These are phyloP conservation scores for Neurospora cerealis DNA, from an alignment of 495 filamentous ascomycete species.

Conservation along the genomic window DNA sequence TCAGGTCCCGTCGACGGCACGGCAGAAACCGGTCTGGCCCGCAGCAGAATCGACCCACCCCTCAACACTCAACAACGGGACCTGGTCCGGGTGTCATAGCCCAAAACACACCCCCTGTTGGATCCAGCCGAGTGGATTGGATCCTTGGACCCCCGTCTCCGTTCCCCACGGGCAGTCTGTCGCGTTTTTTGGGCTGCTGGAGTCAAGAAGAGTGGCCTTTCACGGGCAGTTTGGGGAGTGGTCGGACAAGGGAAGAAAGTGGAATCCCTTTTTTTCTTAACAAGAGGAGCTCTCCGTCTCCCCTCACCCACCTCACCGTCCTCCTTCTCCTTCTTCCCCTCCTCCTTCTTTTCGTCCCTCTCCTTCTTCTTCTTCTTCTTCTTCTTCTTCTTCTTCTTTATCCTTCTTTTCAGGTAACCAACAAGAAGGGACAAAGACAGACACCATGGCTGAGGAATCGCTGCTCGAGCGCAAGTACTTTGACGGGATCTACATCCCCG, in stretches of 20 bases:
- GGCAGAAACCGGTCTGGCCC: constrained; percentile 8
- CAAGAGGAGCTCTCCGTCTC: neutral
- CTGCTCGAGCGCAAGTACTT: constrained; percentile 37
- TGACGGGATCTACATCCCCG: constrained; percentile 75
- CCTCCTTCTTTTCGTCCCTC: neutral
- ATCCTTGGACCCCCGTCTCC: neutral
- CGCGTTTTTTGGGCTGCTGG: neutral
- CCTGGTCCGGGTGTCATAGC: neutral
- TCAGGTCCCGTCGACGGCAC: neutral
- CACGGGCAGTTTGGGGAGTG: neutral
- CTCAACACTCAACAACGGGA: neutral
- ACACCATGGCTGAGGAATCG: constrained; percentile 17
- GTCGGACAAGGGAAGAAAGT: neutral
- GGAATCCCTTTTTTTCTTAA: neutral
- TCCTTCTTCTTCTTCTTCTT: neutral
- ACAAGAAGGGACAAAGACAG: neutral
- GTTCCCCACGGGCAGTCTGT: neutral
- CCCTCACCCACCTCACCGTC: neutral
- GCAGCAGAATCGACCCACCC: constrained; percentile 16
- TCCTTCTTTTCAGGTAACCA: constrained; percentile 1
- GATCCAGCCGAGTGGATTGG: neutral
- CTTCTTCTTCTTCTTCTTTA: neutral
- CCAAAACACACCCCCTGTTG: neutral
- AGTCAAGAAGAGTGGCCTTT: neutral
- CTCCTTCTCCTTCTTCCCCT: neutral